Base-by-base conservation (phyloP, 371 early-diverging fungal species). In the Umbelopsis sp. region DNA sequence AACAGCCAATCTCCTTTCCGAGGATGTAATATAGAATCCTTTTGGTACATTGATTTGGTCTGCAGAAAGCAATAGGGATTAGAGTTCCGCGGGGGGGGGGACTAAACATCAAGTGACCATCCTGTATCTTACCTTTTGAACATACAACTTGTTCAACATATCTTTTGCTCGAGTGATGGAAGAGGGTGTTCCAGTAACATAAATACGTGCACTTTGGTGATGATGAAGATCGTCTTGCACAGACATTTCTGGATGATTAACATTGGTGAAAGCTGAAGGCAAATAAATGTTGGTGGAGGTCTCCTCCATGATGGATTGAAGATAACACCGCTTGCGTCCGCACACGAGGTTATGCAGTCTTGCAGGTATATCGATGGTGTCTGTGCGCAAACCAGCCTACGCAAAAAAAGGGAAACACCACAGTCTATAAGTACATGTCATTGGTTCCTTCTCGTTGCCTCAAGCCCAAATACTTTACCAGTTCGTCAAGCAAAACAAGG, bases 1-100 rank as follows among this genome's bases (percentile, higher is more conserved):
- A 91, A 71, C 70, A 93, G 80, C 93, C 93, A 94, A 70, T 94
- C 94, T 68, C 93, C 74, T 72, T 93, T 93, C 38, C 89, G 82
- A 32, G 91, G 82, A 69, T 77, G 68, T 70, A 82, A 63, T n/a
- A 73, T 75, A 44, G 76, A 70, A 45, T 79, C 78, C 65, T 80
- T 83, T 69, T 79, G 80, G 66, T 79, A 80, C 75, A 83, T 71
- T 32, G 80, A 80, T 53, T 78, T 77, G 35, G 67, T 69, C 83
- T 82, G 65, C 14, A 44, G 29, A 12, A 48, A 53, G 16, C 37
- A 32, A 67, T 18, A 37, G 12, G 6, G 48, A 37, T 48, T 48
- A 48, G 48, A 10, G 48, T 5, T 48, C 16, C 48, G 22, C 22
- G 22, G 22, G 22, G 22, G 22, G 22, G 22, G 22, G 22, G 22